These are phyloP conservation scores for Ogataea neopini DNA, from an alignment of 805 yeast species.

Conservation along the genomic window DNA sequence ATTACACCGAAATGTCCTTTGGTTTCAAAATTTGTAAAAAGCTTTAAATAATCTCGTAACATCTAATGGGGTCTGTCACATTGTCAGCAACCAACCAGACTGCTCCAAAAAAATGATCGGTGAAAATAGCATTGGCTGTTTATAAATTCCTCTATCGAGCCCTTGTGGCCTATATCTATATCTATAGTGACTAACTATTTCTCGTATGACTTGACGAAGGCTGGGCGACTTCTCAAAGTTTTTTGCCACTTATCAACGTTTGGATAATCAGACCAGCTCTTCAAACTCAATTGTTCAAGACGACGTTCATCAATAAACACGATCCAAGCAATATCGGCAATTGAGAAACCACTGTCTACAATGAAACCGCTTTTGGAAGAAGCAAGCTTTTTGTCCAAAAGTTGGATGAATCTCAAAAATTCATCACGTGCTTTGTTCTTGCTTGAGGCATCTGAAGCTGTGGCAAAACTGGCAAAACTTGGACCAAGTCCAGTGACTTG, in stretches of 20 bases:
- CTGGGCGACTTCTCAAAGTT: constrained; percentile 3
- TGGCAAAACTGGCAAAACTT: background rate
- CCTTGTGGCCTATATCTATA: background rate
- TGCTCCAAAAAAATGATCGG: no score
- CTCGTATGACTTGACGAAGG: constrained; percentile 2
- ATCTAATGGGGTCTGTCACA: no score
- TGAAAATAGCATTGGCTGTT: no score
- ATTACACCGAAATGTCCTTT: no score
- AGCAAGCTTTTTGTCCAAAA: constrained; percentile 2
- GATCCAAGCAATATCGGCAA: constrained; percentile 8
- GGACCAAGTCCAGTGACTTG: constrained; percentile 3
- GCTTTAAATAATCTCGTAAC: no score
- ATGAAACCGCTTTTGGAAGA: constrained; percentile 3
- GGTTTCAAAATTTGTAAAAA: no score
- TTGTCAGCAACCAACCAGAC: no score
- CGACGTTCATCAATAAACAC: constrained; percentile 6
- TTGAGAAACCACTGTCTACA: constrained; percentile 5
- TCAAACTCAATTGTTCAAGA: background rate
- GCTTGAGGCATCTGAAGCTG: background rate
- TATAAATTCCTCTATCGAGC: background rate
- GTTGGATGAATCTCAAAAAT: background rate
- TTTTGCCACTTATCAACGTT: constrained; percentile 5
- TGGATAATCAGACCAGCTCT: constrained; percentile 3
- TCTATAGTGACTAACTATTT: background rate
- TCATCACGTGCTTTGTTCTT: background rate